A percentile compares a stretch with the other conserved stretches of the same genome.
Evolutionary conservation across 768 basidiomycete genomes (phyloP).

Genomic region (Leucosporidium yakuticum): DNA sequence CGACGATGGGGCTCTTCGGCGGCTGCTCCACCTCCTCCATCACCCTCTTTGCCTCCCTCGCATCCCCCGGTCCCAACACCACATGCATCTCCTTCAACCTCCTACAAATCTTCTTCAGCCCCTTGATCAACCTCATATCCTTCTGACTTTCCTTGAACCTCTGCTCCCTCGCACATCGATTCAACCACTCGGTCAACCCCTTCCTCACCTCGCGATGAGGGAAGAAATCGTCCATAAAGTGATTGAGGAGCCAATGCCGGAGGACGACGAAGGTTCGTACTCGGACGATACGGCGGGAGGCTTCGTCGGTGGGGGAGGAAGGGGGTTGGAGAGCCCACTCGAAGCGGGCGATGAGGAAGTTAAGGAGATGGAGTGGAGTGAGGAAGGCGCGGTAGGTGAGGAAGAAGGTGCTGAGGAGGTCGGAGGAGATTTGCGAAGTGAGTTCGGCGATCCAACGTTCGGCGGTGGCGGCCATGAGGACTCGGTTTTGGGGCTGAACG

Average conservation of each 20-base stretch:
- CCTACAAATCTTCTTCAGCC: constrained; percentile 73
- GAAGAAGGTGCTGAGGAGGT: constrained; percentile 83
- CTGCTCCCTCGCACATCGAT: constrained; percentile 67
- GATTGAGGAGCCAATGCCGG: constrained; percentile 82
- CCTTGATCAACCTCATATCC: constrained; percentile 69
- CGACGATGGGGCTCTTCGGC: neutral
- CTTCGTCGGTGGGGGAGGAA: constrained; percentile 55
- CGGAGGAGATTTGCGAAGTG: constrained; percentile 77
- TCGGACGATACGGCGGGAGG: constrained; percentile 67
- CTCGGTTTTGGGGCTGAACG: neutral
- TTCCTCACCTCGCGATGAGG: constrained; percentile 61
- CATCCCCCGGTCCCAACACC: constrained; percentile 1
- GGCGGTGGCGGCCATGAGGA: constrained; percentile 78
- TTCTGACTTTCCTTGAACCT: constrained; percentile 55
- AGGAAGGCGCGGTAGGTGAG: constrained; percentile 85
- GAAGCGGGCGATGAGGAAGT: constrained; percentile 76
- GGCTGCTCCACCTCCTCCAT: neutral
- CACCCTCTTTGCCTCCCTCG: neutral
- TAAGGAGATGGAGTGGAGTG: constrained; percentile 67
- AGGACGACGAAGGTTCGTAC: constrained; percentile 86
- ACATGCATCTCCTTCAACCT: constrained; percentile 56
- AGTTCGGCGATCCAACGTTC: constrained; percentile 90
- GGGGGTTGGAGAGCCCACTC: constrained; percentile 68
- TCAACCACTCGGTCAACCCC: constrained; percentile 71
- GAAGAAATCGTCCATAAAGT: constrained; percentile 81